Evolutionary conservation across 805 yeast genomes (phyloP).

Genomic region (Candida bentonensis): DNA sequence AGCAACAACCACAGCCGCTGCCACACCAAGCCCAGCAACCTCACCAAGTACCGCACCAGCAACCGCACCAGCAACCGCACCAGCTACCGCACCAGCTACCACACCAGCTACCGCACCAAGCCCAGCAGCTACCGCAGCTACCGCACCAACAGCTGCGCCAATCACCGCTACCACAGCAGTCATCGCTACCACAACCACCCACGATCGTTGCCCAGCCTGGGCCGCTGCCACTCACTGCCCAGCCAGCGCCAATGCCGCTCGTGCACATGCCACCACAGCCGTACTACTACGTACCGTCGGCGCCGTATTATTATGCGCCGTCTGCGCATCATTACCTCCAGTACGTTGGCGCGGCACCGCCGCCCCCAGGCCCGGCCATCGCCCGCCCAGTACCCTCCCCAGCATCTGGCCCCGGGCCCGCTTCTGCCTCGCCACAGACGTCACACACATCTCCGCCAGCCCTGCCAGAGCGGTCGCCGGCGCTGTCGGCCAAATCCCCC

Average conservation of each 20-base stretch:
- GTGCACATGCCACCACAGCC: neutral
- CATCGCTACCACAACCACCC: no score
- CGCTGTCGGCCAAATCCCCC: neutral
- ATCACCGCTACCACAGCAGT: no score
- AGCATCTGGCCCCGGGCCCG: neutral
- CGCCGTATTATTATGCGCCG: neutral
- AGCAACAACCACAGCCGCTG: neutral
- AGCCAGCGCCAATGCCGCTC: neutral
- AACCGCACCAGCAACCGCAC: slow-evolving; percentile 5
- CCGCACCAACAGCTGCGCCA: neutral
- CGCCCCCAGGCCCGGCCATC: neutral
- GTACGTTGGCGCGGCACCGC: neutral
- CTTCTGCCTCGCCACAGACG: neutral
- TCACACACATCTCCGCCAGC: neutral
- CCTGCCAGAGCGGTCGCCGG: neutral
- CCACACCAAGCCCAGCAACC: neutral
- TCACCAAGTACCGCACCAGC: slow-evolving; percentile 1
- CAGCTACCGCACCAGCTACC: slow-evolving; percentile 5
- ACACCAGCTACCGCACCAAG: neutral
- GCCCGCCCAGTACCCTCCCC: neutral
- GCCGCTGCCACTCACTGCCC: neutral
- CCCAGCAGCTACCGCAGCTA: neutral
- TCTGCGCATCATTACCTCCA: neutral
- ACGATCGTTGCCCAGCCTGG: neutral
- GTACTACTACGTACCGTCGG: neutral